Conservation (phyloP, 495 filamentous ascomycete species). For the Penicillium manginii region DNA sequence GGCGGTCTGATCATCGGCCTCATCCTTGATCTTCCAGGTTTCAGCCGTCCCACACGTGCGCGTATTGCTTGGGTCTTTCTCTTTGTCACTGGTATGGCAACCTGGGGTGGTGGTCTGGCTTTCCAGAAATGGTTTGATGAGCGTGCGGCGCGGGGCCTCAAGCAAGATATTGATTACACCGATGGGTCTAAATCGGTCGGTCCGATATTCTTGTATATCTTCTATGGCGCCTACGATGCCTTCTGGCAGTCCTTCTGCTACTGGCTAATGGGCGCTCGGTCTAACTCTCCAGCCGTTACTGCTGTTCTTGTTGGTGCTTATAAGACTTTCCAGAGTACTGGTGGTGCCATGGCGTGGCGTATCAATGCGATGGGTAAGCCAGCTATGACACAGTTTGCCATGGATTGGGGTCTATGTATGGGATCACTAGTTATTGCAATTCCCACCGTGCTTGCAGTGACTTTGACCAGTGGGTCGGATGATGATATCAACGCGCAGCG, state of each 20-base stretch:
- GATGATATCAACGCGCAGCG: not conserved
- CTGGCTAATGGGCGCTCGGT: constrained; percentile 84
- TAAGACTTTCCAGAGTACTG: constrained; percentile 88
- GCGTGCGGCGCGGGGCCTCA: constrained; percentile 30
- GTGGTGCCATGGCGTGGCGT: constrained; percentile 81
- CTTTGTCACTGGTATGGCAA: constrained; percentile 49
- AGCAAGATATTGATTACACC: constrained; percentile 47
- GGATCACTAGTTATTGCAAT: constrained; percentile 69
- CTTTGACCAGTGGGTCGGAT: constrained; percentile 27
- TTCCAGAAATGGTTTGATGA: constrained; percentile 49
- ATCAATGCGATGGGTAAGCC: constrained; percentile 66
- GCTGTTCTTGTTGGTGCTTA: constrained; percentile 92
- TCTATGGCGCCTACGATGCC: constrained; percentile 57
- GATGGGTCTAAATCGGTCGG: constrained; percentile 41
- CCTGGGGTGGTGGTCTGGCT: constrained; percentile 59
- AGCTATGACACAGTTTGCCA: constrained; percentile 59
- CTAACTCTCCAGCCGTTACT: constrained; percentile 81
- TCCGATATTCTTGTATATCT: constrained; percentile 59
- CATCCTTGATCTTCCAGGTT: constrained; percentile 45
- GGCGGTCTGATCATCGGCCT: constrained; percentile 54
- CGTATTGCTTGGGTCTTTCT: constrained; percentile 49
- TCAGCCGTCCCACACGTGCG: constrained; percentile 47
- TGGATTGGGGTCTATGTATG: constrained; percentile 70
- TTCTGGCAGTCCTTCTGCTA: constrained; percentile 79
- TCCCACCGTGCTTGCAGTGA: constrained; percentile 62